Evolutionary conservation across 345 rosid genomes (phyloP), one percentile per base, ranked within the genome.

Genomic region (Corchorus capsularis): DNA sequence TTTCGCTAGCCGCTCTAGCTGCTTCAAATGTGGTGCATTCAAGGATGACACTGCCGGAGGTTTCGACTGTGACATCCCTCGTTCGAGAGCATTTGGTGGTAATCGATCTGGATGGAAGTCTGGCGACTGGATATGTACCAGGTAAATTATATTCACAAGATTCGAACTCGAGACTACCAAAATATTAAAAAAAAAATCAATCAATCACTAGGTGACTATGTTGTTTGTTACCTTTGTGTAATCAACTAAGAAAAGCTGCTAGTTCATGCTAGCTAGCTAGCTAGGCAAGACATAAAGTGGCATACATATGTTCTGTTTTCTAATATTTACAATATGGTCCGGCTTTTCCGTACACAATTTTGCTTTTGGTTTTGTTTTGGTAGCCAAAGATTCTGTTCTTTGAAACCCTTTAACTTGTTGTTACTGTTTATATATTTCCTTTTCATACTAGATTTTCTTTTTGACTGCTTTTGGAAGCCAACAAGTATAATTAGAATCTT

Each of bases 11-110:
- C 94, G 99, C 35, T 92, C 97, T 47, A 88, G 80, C 57, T 95
- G 99, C 93, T 95, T 90, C 92, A 92, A 89, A 81, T 95, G 97
- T 50, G 96, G 96, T 41, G 85, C 89, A 8, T 83, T 87, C 82
- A 95, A 92, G 83, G 98, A 90, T 34, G 96, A 90, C 8, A 53
- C 82, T 27, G 41, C 80, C 15, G 80, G 72, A 20, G 90, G 86
- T 0, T 73, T 73, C 8, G 83, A 75, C 19, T 78, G 73, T 19
- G 86, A 85, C 75, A 52, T 82, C 52, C 72, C 85, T 20, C 81
- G 91, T 64, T 80, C 88, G 2, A 75, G 85, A 50, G 82, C 78
- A 59, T 73, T 73, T 71, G 77, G 83, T 0, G 77, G 86, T 68
- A 75, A 83, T 35, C 90, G 91, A 68, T 85, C 95, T 14, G 78